These are phyloP conservation scores for Carex scoparia DNA, from an alignment of 176 grass and related monocot genomes.

Conservation along the genomic window DNA sequence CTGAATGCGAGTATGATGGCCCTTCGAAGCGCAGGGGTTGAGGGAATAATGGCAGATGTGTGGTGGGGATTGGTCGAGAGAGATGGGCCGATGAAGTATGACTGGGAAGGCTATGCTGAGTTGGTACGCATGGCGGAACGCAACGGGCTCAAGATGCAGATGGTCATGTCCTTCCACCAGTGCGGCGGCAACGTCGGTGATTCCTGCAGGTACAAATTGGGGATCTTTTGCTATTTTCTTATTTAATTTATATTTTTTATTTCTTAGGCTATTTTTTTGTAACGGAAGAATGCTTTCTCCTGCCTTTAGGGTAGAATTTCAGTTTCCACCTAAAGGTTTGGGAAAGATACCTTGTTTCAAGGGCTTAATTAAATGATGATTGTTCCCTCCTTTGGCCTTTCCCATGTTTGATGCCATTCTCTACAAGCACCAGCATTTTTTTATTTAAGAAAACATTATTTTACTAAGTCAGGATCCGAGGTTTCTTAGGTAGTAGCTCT, in stretches of 20 bases:
- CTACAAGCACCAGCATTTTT: not conserved
- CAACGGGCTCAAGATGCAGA: constrained; percentile 72
- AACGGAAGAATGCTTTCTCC: not conserved
- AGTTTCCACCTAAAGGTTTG: not conserved
- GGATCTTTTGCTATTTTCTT: not conserved
- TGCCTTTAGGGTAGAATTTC: not conserved
- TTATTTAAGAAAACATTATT: not conserved
- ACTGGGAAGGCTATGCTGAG: constrained; percentile 88
- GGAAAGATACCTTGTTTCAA: not conserved
- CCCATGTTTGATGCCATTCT: not conserved
- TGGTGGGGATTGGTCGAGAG: constrained; percentile 94
- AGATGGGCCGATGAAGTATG: constrained; percentile 54
- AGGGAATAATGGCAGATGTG: constrained; percentile 96
- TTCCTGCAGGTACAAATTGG: constrained; percentile 65
- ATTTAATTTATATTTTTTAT: not conserved
- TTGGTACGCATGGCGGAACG: constrained; percentile 75
- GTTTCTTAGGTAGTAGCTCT: not conserved
- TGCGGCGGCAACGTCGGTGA: constrained; percentile 53
- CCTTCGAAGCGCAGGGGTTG: constrained; percentile 67
- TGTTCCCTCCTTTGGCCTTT: not conserved
- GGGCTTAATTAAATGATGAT: not conserved
- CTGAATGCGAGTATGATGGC: constrained; percentile 75
- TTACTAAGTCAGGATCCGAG: not conserved
- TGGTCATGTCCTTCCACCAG: constrained; percentile 86
- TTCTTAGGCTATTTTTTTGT: too few species aligned